These are phyloP conservation scores for Picochlorum sp. DNA, from an alignment of 139 green algal species.

Conservation along the genomic window DNA sequence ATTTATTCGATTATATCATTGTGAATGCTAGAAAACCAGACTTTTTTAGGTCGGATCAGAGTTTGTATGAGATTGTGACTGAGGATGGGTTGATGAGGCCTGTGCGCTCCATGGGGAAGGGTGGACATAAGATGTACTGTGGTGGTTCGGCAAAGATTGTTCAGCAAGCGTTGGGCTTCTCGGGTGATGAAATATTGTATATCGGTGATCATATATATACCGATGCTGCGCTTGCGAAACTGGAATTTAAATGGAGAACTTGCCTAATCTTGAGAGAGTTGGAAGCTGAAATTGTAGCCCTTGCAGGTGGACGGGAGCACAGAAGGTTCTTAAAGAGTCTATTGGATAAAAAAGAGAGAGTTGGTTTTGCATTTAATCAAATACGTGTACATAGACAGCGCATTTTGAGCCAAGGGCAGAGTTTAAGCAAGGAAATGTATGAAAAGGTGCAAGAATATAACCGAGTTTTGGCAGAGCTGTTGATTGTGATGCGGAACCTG, in stretches of 20 bases:
- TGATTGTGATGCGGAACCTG: conserved; percentile 78
- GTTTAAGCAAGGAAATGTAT: conserved; percentile 21
- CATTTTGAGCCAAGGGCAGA: neutral
- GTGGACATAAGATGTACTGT: conserved; percentile 74
- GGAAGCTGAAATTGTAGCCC: conserved; percentile 81
- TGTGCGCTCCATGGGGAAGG: conserved; percentile 26
- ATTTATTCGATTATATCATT: conserved; percentile 92
- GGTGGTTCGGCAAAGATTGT: conserved; percentile 77
- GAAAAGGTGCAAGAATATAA: conserved; percentile 43
- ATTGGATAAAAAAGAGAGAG: conserved; percentile 87
- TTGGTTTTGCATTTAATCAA: conserved; percentile 91
- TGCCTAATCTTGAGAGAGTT: conserved; percentile 84
- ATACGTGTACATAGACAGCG: conserved; percentile 52
- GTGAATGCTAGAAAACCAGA: conserved; percentile 87
- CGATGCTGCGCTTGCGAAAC: conserved; percentile 7
- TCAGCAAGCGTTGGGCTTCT: conserved; percentile 76
- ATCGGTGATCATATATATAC: conserved; percentile 55
- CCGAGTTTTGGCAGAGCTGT: conserved; percentile 69
- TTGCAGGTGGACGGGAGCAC: conserved; percentile 58
- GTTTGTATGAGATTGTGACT: conserved; percentile 85
- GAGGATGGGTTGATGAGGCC: conserved; percentile 87
- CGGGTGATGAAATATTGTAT: conserved; percentile 88
- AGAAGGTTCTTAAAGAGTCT: conserved; percentile 70
- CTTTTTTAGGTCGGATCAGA: conserved; percentile 82
- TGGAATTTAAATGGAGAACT: conserved; percentile 36